Conservation (phyloP, 441 rosid species). For the Pelargonium cotyledonis region DNA sequence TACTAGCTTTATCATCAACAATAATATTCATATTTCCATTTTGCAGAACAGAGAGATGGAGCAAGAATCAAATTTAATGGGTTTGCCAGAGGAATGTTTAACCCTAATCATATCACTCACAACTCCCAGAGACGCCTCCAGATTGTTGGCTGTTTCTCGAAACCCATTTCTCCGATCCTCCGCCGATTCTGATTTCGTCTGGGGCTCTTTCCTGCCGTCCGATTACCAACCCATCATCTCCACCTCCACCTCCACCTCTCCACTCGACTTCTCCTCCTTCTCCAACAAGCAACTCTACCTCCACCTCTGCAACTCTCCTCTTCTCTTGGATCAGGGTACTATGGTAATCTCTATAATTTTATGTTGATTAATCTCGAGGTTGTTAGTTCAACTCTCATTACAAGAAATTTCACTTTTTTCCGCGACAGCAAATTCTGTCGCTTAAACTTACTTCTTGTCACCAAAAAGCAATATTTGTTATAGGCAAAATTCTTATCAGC, state of each 20-base stretch:
- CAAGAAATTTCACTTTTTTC: no score
- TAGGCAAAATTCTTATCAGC: no score
- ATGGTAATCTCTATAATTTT: constrained; percentile 36
- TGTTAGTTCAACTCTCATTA: no score
- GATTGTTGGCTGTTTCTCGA: constrained; percentile 14
- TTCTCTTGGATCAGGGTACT: constrained; percentile 27
- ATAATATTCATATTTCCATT: no score
- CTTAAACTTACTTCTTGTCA: no score
- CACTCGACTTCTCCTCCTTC: constrained; percentile 13
- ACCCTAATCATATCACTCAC: constrained; percentile 19
- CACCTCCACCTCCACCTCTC: constrained; percentile 9
- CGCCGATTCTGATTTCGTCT: constrained; percentile 22
- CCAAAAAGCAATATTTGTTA: no score
- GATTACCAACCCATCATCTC: constrained; percentile 21
- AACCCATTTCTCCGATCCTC: background rate
- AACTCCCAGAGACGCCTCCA: constrained; percentile 26
- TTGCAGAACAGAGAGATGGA: background rate
- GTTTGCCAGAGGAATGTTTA: background rate
- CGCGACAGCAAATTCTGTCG: no score
- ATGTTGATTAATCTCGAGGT: no score
- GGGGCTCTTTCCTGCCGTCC: constrained; percentile 23
- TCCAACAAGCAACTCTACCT: constrained; percentile 28
- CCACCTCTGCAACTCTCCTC: constrained; percentile 26
- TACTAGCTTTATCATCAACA: no score
- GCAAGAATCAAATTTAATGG: background rate